Evolutionary conservation across 306 rosid genomes (phyloP).

Genomic region (Corylus avellana): DNA sequence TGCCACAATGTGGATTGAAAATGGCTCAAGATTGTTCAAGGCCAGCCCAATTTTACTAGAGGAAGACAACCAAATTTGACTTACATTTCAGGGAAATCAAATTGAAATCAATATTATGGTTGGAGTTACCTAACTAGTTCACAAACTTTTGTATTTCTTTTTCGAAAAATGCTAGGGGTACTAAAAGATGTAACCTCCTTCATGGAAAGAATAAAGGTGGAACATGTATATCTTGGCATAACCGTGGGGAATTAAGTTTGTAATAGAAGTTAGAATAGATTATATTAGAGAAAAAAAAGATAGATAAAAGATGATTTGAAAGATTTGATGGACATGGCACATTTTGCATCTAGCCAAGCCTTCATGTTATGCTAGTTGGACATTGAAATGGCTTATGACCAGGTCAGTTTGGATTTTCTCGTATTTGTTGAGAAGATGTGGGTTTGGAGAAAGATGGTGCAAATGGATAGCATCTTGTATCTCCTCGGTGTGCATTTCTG

Average conservation of each 20-base stretch:
- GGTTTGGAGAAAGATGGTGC: background rate
- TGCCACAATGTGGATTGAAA: background rate
- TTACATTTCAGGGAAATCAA: background rate
- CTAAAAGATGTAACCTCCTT: background rate
- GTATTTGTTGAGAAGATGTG: background rate
- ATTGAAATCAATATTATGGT: background rate
- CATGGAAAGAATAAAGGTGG: background rate
- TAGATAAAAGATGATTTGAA: too few species aligned
- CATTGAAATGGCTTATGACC: background rate
- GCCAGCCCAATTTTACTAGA: background rate
- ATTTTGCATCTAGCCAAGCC: too few species aligned
- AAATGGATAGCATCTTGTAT: background rate
- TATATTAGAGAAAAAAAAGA: background rate
- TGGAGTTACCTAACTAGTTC: background rate
- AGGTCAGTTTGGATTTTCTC: background rate
- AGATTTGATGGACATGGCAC: too few species aligned
- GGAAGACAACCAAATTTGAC: background rate
- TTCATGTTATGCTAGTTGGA: background rate
- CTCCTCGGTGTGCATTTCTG: background rate
- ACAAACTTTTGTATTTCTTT: background rate
- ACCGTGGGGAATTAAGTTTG: background rate
- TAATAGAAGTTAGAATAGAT: background rate
- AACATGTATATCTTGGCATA: background rate
- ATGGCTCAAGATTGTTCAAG: background rate
- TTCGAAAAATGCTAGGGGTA: background rate